Evolutionary conservation across 208 protist species (phyloP), one percentile per base, ranked within the genome.

Genomic region (Trypanosoma brucei): DNA sequence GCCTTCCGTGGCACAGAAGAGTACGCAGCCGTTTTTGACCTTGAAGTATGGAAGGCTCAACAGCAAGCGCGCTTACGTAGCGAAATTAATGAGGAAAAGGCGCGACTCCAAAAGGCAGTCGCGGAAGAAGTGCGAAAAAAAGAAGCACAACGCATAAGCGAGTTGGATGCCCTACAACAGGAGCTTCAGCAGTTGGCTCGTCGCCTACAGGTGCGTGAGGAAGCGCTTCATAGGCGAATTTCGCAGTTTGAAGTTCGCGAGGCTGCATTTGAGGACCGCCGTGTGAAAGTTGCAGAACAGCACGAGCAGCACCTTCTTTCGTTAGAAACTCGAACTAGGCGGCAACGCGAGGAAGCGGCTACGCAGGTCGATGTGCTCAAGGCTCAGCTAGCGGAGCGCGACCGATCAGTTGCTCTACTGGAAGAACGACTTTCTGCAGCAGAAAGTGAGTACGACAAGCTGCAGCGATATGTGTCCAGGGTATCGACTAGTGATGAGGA

Each of bases 41-140:
- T 95, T 11, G 88, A 97, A 60, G 79, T 97, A 51, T 97, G 92
- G 89, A 94, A 94, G 68, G 85, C 85, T 37, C 83, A 95, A 72
- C 86, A 95, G 80, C 81, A 92, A 68, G 74, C 77, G 6, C 81
- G 67, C 4, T 87, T 92, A 51, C 69, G 79, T 14, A 68, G 69
- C 39, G 79, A 91, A 75, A 68, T 96, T 52, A 68, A 66, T 0
- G 73, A 89, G 61, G 85, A 83, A 14, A 86, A 82, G 65, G 70
- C 78, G 42, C 57, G 65, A 39, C 63, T 91, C 3, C 75, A 91
- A 68, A 72, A 72, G 55, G 62, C 66, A 3, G 62, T 93, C 30
- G 70, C 46, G 2, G 67, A 44, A 3, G 75, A 86, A 54, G 50
- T 77, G 7, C 59, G 58, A 37, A 58, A 50, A 36, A 67, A 70